Evolutionary conservation across 768 basidiomycete species (phyloP), one percentile per base, ranked within the genome.

Genomic region (Naganishia randhawae): DNA sequence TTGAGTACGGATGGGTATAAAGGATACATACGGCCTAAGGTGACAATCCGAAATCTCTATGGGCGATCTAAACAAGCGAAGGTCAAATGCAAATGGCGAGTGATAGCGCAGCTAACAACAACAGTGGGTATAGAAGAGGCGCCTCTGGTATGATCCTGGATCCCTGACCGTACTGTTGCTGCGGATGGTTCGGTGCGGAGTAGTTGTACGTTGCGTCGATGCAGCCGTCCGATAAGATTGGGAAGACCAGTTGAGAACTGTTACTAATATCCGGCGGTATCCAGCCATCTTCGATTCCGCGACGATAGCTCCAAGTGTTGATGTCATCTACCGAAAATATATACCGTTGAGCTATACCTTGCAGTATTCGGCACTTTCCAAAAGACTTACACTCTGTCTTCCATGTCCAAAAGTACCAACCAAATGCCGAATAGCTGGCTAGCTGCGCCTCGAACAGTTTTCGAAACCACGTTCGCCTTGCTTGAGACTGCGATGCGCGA

Each of bases 381-480:
- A 9, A 3, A 17, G 6, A 35, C 66, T 37, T 33, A 65, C 66
- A 63, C 32, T 69, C 50, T 29, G 62, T 71, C 72, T 72, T 65
- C 76, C 78, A 80, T 9, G 72, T 74, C 79, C 79, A 80, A 66
- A 72, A 80, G 61, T 77, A 77, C 75, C 75, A 80, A 27, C 79
- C 79, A 11, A 61, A 63, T 0, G 72, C 67, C 5, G 71, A 67
- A 63, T 80, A 80, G 9, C 75, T 73, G 0, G 75, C 74, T 9
- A 77, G 63, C 61, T 80, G 79, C 16, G 77, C 73, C 53, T 80
- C 79, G 52, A 78, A 80, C 27, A 78, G 39, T n/a, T 72, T 63
- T 19, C 79, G 41, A 13, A 77, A 68, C 79, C 79, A 80, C 0
- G 79, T 80, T 1, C 79, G 71, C 50, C 77, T 73, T 6, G 65